Conservation (phyloP, 495 filamentous ascomycete species). For the Apodospora peruviana region DNA sequence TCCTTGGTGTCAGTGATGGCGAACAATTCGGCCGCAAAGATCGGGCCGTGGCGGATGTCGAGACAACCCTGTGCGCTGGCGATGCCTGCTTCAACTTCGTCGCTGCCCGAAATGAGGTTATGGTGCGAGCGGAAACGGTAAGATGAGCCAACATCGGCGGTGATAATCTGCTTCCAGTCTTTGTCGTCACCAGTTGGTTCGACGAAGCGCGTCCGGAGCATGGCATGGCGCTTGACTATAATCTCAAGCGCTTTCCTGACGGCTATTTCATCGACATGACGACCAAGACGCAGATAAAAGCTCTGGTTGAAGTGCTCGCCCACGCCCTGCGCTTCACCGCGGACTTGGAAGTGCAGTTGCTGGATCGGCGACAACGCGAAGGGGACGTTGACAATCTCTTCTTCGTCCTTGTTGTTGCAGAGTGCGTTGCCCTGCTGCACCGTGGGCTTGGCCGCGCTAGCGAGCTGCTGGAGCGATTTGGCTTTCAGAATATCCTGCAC, state of each 20-base stretch:
- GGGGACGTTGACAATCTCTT: neutral
- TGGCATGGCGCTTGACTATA: slow-evolving; percentile 52
- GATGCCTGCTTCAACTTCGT: slow-evolving; percentile 9
- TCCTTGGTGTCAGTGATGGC: slow-evolving; percentile 10
- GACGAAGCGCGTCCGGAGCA: slow-evolving; percentile 55
- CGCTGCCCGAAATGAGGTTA: neutral
- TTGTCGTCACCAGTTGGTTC: slow-evolving; percentile 4
- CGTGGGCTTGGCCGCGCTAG: slow-evolving; percentile 5
- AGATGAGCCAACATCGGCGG: slow-evolving; percentile 7
- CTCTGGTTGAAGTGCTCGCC: slow-evolving; percentile 58
- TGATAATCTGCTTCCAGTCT: slow-evolving; percentile 20
- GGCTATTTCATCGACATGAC: slow-evolving; percentile 27
- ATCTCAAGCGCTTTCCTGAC: slow-evolving; percentile 40
- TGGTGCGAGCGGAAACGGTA: slow-evolving; percentile 13
- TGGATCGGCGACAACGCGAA: slow-evolving; percentile 54
- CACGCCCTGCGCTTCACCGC: slow-evolving; percentile 41
- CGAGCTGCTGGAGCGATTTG: slow-evolving; percentile 31
- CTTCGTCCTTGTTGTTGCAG: neutral
- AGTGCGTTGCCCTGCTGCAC: slow-evolving; percentile 4
- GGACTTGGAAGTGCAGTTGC: slow-evolving; percentile 45
- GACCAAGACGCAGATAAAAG: slow-evolving; percentile 46
- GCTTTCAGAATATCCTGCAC: slow-evolving; percentile 43
- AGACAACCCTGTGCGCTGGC: slow-evolving; percentile 23
- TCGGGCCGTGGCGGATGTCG: slow-evolving; percentile 24
- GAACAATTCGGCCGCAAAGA: slow-evolving; percentile 27